phyloP scores from a whole-genome alignment of 768 basidiomycete genomes.

The Leccinum barrowsii region DNA sequence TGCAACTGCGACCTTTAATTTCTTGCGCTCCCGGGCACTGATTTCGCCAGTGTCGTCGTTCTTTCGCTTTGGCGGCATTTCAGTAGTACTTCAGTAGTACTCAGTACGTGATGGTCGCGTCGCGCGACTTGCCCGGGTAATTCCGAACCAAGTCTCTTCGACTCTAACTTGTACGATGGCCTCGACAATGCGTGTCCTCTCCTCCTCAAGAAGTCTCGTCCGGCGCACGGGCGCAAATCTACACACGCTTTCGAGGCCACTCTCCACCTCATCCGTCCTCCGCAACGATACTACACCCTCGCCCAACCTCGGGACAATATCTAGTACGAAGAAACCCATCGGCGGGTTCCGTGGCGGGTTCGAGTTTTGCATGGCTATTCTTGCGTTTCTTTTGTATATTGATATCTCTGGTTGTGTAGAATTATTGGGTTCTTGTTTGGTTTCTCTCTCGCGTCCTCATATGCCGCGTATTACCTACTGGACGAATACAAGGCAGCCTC shows the following conservation, averaged over 20 bases:
- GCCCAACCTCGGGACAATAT: constrained; percentile 52
- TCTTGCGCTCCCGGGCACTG: constrained; percentile 59
- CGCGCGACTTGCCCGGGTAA: constrained; percentile 17
- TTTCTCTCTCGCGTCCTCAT: constrained; percentile 84
- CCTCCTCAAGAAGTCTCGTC: constrained; percentile 13
- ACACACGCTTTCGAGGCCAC: constrained; percentile 25
- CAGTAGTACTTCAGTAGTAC: no score
- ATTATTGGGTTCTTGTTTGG: constrained; percentile 85
- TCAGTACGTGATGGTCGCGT: not conserved
- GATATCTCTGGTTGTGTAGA: constrained; percentile 33
- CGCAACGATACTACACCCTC: constrained; percentile 40
- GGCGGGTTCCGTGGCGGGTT: constrained; percentile 71
- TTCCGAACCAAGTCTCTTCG: constrained; percentile 12
- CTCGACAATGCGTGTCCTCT: constrained; percentile 32
- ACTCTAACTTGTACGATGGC: constrained; percentile 30
- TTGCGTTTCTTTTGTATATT: not conserved
- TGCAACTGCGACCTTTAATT: constrained; percentile 57
- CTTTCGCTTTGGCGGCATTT: constrained; percentile 43
- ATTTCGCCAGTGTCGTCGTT: constrained; percentile 29
- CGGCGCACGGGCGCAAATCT: constrained; percentile 8
- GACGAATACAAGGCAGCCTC: constrained; percentile 91
- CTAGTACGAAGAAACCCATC: constrained; percentile 67
- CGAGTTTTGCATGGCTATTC: constrained; percentile 16
- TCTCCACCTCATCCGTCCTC: constrained; percentile 43
- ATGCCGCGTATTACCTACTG: constrained; percentile 81